Evolutionary conservation across 2,329 filamentous ascomycete species (phyloP), one percentile per base, ranked within the genome.

Genomic region (Teratosphaeria gauchensis): DNA sequence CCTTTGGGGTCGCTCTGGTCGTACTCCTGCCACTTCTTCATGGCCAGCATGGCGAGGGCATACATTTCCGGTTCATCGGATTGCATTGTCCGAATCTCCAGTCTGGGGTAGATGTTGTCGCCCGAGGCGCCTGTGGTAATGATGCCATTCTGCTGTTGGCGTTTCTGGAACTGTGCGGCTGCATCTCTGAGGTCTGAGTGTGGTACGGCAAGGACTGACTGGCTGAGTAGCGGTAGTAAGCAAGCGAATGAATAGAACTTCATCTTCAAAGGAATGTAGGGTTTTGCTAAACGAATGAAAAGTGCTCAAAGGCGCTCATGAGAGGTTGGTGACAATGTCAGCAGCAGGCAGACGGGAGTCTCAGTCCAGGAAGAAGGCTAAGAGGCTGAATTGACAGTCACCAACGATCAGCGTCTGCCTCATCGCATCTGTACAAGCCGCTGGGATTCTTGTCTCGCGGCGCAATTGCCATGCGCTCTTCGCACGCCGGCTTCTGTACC

Each of bases 21-120:
- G 53, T 58, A 58, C 11, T 53, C 53, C 11, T 66, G 59, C 59
- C 65, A 68, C 30, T 56, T 56, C 51, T 67, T 65, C 57, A 68
- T 54, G n/a, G 61, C 66, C 14, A 67, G 63, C 9, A 68, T 52
- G 53, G 66, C 58, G 19, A 68, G 64, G 11, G 59, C 63, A 56
- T 58, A 67, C 55, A 66, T 64, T 33, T 66, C 62, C 21, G 63
- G 64, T 57, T 63, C 57, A 33, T 61, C 59, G 54, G 35, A 58
- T 28, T 60, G 56, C 64, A 68, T 63, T 56, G 67, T 59, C 21
- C 66, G 53, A 28, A 68, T 55, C 53, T 68, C 66, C 28, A 67
- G 56, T 31, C 66, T 66, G 42, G 66, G 66, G 33, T 64, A 61
- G 58, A 63, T 55, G 38, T 35, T 42, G 16, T 53, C 58, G 8